phyloP scores from a whole-genome alignment of 805 yeast genomes.

The Candida ulmi region DNA sequence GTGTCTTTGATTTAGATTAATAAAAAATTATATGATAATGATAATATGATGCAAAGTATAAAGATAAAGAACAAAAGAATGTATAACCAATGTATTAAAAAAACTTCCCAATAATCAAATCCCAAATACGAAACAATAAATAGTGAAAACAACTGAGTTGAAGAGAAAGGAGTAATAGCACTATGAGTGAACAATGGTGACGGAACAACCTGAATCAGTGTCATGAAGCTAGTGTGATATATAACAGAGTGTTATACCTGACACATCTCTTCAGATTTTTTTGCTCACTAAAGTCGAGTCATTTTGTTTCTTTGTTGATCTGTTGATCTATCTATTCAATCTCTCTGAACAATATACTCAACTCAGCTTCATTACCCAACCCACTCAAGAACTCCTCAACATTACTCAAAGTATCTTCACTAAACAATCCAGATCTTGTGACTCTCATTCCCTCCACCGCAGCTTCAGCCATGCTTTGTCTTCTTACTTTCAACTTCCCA shows the following conservation, averaged over 20 bases:
- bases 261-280: too few relatives aligned
- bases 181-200: too few relatives aligned
- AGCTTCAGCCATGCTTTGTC: slow-evolving; percentile 70
- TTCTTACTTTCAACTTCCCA: slow-evolving; percentile 36
- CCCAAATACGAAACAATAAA: too few relatives aligned
- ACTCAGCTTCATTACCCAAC: slow-evolving; percentile 36
- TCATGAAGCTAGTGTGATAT: not conserved
- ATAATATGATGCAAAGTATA: too few relatives aligned
- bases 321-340: too few relatives aligned
- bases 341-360: slow-evolving; percentile 30
- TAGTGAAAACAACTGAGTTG: not conserved
- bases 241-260: not conserved
- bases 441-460: slow-evolving; percentile 70
- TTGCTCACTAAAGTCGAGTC: too few relatives aligned
- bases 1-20: too few relatives aligned
- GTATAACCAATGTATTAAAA: too few relatives aligned
- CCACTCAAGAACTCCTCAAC: slow-evolving; percentile 67
- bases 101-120: too few relatives aligned
- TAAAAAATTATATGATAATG: too few relatives aligned
- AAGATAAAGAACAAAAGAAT: not conserved
- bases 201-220: not conserved
- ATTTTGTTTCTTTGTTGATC: too few relatives aligned
- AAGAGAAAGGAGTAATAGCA: too few relatives aligned
- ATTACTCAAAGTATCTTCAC: slow-evolving; percentile 67
- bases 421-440: slow-evolving; percentile 71